A percentile compares a stretch with the other conserved stretches of the same genome.
phyloP scores from a whole-genome alignment of 768 basidiomycete species.

The Infundibulicybe gibba region DNA sequence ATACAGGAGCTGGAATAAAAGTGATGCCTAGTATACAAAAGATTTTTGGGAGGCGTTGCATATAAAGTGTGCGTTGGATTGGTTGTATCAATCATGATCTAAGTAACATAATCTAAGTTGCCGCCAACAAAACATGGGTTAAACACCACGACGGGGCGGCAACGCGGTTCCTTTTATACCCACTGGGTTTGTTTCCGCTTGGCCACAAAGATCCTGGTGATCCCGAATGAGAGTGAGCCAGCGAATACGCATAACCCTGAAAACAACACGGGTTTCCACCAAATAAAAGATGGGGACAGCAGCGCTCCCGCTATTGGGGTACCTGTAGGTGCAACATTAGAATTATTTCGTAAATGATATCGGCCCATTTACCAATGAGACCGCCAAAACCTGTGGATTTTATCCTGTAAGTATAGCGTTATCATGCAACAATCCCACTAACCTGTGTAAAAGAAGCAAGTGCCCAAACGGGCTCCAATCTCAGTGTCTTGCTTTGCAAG shows the following conservation, averaged over 20 bases:
- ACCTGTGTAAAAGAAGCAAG: background rate
- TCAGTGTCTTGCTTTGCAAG: background rate
- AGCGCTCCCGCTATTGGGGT: constrained; percentile 15
- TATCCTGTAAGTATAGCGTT: constrained; percentile 3
- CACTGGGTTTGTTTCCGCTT: constrained; percentile 11
- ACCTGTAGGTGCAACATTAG: constrained; percentile 1
- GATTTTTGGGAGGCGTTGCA: too few species aligned
- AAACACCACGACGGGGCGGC: too few species aligned
- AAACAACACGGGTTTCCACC: constrained; percentile 15
- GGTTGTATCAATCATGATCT: too few species aligned
- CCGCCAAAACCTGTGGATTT: constrained; percentile 13
- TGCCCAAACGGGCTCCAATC: background rate
- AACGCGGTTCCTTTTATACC: constrained; percentile 5
- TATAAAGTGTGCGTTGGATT: too few species aligned
- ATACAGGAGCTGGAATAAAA: too few species aligned
- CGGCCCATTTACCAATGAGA: constrained; percentile 11
- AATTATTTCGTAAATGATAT: background rate
- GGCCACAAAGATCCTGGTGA: constrained; percentile 11
- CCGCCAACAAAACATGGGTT: too few species aligned
- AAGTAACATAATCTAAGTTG: too few species aligned
- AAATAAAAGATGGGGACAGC: constrained; percentile 12
- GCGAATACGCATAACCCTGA: constrained; percentile 10
- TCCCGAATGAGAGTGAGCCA: constrained; percentile 7
- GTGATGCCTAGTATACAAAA: too few species aligned
- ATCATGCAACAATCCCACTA: constrained; percentile 3